Evolutionary conservation across 192 early-diverging fungal species (phyloP).

Genomic region (Phlyctochytrium bullatum): DNA sequence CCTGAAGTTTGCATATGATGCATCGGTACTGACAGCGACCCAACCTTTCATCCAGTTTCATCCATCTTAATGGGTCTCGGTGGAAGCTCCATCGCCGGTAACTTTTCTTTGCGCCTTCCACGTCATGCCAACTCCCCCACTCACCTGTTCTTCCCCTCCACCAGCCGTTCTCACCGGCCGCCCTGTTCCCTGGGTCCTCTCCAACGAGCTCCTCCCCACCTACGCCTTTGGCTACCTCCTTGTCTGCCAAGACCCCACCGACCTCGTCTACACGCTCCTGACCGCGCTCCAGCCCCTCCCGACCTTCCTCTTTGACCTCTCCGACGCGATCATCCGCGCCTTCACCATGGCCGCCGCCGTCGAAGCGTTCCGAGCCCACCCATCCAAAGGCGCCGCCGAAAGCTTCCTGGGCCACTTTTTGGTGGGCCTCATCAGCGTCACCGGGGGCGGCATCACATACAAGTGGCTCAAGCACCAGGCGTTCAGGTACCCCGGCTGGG

Average conservation of each 20-base stretch:
- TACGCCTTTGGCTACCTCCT: conserved; percentile 34
- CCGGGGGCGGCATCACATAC: conserved; percentile 32
- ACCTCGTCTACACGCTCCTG: conserved; percentile 26
- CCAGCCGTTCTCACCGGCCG: conserved; percentile 30
- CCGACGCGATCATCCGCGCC: conserved; percentile 32
- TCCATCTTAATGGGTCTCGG: conserved; percentile 22
- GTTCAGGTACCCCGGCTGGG: conserved; percentile 33
- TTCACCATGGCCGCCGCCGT: conserved; percentile 15
- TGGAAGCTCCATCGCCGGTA: conserved; percentile 33
- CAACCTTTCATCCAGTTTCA: conserved; percentile 6
- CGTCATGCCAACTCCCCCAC: background rate
- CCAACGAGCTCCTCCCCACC: conserved; percentile 27
- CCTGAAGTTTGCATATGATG: too few species aligned
- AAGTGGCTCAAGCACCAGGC: conserved; percentile 19
- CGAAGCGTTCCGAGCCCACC: conserved; percentile 10
- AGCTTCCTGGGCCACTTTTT: conserved; percentile 25
- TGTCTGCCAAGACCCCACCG: conserved; percentile 25
- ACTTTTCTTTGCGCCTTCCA: background rate
- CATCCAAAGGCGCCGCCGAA: conserved; percentile 7
- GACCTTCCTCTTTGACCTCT: conserved; percentile 14
- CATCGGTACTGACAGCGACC: too few species aligned
- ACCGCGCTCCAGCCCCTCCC: conserved; percentile 5
- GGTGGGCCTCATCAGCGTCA: conserved; percentile 26
- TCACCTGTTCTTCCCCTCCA: background rate
- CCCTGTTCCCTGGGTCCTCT: conserved; percentile 27